A percentile compares a stretch with the other conserved stretches of the same genome.
These are phyloP conservation scores for Chlorella sp. DNA, from an alignment of 139 green algal genomes.

Conservation along the genomic window DNA sequence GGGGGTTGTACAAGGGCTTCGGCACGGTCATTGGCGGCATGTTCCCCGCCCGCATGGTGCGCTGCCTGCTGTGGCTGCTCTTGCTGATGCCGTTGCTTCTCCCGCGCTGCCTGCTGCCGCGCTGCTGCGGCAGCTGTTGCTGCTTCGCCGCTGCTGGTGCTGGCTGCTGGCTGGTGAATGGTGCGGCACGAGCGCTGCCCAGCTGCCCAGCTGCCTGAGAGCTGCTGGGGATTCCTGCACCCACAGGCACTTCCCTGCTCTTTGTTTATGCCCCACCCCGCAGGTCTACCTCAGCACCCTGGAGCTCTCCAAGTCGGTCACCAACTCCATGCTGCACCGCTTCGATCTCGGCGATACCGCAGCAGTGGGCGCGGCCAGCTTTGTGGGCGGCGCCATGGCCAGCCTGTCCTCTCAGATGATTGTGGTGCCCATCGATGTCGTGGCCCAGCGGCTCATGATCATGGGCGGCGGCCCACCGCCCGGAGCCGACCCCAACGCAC, in stretches of 20 bases:
- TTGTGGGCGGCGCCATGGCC: conserved; percentile 75
- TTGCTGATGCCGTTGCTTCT: too few species aligned
- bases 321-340: conserved; percentile 31
- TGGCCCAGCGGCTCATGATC: conserved; percentile 37
- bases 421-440: conserved; percentile 92
- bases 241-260: too few species aligned
- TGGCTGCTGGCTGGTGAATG: not conserved
- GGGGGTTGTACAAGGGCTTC: conserved; percentile 93
- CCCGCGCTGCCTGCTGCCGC: too few species aligned
- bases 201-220: too few species aligned
- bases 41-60: conserved; percentile 60
- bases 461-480: not conserved
- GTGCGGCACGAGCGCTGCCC: not conserved
- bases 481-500: conserved; percentile 1
- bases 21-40: conserved; percentile 74
- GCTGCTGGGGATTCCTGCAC: too few species aligned
- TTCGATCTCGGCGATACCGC: conserved; percentile 58
- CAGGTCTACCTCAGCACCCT: conserved; percentile 82
- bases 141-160: not conserved
- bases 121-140: too few species aligned
- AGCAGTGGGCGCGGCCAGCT: conserved; percentile 66
- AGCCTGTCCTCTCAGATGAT: conserved; percentile 84
- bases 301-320: conserved; percentile 70
- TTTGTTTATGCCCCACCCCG: not conserved
- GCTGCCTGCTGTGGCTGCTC: too few species aligned